phyloP scores from a whole-genome alignment of 345 rosid genomes.

The Fremontodendron californicum region DNA sequence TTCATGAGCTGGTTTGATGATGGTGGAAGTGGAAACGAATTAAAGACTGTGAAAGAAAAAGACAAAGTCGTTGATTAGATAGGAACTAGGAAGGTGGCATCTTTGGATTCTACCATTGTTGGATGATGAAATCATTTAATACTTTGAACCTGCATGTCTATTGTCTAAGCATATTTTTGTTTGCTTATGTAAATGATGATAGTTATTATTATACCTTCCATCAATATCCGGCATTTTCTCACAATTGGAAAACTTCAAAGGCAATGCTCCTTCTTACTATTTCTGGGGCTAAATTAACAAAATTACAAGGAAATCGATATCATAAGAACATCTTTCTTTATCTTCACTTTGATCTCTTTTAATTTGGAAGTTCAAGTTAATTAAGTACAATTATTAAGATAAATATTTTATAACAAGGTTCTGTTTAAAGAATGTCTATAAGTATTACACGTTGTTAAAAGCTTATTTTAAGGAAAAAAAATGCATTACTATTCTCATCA shows the following conservation, averaged over 20 bases:
- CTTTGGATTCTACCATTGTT: not conserved
- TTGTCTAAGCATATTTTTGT: not conserved
- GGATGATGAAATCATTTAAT: not conserved
- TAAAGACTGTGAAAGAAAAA: not conserved
- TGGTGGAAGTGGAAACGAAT: not conserved
- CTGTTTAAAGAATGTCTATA: no score
- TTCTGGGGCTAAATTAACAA: not conserved
- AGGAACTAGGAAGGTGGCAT: not conserved
- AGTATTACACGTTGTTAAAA: no score
- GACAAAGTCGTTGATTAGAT: not conserved
- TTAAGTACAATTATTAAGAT: no score
- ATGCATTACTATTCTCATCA: no score
- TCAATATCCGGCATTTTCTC: not conserved
- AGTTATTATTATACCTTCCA: not conserved
- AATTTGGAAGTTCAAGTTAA: no score
- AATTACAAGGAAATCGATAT: not conserved
- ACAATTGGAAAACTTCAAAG: not conserved
- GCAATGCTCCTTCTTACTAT: not conserved
- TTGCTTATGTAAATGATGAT: not conserved
- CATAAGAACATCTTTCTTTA: not conserved
- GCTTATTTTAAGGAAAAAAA: no score
- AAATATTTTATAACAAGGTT: no score
- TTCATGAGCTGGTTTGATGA: not conserved
- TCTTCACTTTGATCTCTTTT: not conserved
- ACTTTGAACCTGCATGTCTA: not conserved